Percentiles rank a stretch among this genome's conserved stretches.
Conservation (phyloP, 306 rosid species). For the Arachis hypogaea region DNA sequence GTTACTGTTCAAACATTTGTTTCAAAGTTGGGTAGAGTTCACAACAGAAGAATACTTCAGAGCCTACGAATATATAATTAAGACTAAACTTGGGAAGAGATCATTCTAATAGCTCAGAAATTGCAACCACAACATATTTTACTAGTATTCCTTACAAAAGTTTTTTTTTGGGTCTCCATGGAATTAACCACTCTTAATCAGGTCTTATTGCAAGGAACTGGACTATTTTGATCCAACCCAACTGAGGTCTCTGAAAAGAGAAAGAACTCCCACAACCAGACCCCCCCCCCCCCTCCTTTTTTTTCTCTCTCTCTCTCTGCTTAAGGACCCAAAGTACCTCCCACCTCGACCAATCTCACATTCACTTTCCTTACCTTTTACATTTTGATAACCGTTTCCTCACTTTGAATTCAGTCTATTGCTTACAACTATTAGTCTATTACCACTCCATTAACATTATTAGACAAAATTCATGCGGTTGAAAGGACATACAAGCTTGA, state of each 20-base stretch:
- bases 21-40: slow-evolving; percentile 14
- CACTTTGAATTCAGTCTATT: slow-evolving; percentile 11
- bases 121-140: slow-evolving; percentile 1
- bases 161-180: too few relatives aligned
- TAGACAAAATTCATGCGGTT: not conserved
- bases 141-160: not conserved
- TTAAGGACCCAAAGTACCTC: too few relatives aligned
- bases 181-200: too few relatives aligned
- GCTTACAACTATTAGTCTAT: slow-evolving; percentile 12
- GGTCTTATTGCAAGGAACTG: too few relatives aligned
- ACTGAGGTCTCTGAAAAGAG: too few relatives aligned
- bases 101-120: not conserved
- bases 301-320: too few relatives aligned
- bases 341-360: too few relatives aligned
- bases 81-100: slow-evolving; percentile 3
- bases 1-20: slow-evolving; percentile 5
- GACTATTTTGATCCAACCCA: too few relatives aligned
- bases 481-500: slow-evolving; percentile 7
- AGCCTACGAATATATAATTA: not conserved
- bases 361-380: too few relatives aligned
- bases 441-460: slow-evolving; percentile 9
- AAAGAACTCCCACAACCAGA: too few relatives aligned
- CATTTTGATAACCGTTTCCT: not conserved
- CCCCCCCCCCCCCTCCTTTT: too few relatives aligned
- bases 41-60: not conserved